A percentile compares a stretch with the other conserved stretches of the same genome.
phyloP scores from a whole-genome alignment of 257 asterid species.

The Eucommia ulmoides region DNA sequence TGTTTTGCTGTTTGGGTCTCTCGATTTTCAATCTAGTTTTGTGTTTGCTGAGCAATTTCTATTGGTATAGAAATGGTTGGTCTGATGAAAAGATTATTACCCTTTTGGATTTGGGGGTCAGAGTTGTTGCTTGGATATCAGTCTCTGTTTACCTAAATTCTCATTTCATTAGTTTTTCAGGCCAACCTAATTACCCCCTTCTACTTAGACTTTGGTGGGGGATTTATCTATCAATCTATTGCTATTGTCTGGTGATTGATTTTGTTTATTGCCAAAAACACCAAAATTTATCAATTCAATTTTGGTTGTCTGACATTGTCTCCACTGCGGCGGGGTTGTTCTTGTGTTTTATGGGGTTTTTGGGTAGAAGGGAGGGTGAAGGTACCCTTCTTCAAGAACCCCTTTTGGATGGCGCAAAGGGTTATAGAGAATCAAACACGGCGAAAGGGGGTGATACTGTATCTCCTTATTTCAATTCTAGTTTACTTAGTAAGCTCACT shows the following conservation, averaged over 20 bases:
- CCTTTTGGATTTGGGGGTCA: neutral
- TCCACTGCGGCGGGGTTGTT: neutral
- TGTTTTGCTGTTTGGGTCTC: neutral
- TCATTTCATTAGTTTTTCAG: neutral
- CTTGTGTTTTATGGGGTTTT: slow-evolving; percentile 1
- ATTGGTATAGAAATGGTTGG: neutral
- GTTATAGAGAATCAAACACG: neutral
- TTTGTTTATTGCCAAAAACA: neutral
- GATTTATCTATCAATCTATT: neutral
- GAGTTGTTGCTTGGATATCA: neutral
- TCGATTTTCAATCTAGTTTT: neutral
- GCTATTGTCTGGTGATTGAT: neutral
- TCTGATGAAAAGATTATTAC: neutral
- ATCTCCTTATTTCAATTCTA: neutral
- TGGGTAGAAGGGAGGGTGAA: neutral
- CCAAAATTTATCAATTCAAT: neutral
- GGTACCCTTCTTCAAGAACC: neutral
- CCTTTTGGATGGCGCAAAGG: neutral
- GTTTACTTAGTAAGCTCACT: neutral
- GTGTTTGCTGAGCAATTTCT: neutral
- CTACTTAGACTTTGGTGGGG: neutral
- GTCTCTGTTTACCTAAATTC: neutral
- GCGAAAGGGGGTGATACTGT: neutral
- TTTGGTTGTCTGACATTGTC: neutral
- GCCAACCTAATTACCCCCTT: neutral